Conservation (phyloP, 2,329 filamentous ascomycete species). For the Penicillium sp. region DNA sequence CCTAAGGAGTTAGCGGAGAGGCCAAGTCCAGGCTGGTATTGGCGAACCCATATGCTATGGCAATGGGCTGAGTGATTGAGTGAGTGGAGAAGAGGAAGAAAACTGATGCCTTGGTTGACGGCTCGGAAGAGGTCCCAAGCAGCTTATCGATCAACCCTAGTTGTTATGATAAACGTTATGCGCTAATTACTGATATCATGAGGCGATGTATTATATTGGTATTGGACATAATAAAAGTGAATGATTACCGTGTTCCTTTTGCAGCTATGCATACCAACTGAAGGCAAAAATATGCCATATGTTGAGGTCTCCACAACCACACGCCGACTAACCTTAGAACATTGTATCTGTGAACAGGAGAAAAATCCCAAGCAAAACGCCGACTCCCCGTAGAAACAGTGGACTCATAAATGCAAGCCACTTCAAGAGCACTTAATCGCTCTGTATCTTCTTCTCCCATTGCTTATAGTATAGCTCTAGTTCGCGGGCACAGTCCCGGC, state of each 20-base stretch:
- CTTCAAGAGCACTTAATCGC: constrained; percentile 1
- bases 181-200: neutral
- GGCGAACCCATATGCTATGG: neutral
- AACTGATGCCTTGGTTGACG: neutral
- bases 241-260: constrained; percentile 16
- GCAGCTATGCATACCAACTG: constrained; percentile 10
- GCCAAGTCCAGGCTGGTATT: neutral
- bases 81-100: neutral
- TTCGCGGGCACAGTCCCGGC: constrained; percentile 67
- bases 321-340: constrained; percentile 8
- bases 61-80: neutral
- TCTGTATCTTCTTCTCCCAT: constrained; percentile 39
- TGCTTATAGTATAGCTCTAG: constrained; percentile 55
- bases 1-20: constrained; percentile 46
- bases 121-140: neutral
- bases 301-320: constrained; percentile 9
- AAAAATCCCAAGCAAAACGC: constrained; percentile 4
- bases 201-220: constrained; percentile 4
- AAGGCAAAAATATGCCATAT: constrained; percentile 16
- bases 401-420: neutral
- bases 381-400: neutral
- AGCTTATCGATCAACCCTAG: neutral
- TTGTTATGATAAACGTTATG: constrained; percentile 7
- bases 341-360: neutral
- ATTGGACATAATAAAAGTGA: constrained; percentile 16